phyloP scores from a whole-genome alignment of 345 rosid genomes.

The Pseudoturritis turrita region DNA sequence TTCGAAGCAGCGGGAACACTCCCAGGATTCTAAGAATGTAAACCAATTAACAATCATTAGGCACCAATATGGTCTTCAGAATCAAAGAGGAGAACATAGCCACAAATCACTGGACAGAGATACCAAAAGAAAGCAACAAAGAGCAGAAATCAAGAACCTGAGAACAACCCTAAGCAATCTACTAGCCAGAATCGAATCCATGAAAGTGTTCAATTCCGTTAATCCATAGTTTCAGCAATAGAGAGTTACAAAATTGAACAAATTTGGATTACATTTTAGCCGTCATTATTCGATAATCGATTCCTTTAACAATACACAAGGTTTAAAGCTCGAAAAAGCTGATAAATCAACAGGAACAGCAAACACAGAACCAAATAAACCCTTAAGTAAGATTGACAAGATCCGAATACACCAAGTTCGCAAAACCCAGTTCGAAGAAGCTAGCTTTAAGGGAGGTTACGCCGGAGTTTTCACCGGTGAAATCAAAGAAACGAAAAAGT shows the following conservation, averaged over 20 bases:
- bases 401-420: neutral
- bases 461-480: neutral
- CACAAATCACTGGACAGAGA: neutral
- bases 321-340: neutral
- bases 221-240: neutral
- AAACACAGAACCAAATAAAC: slow-evolving; percentile 2
- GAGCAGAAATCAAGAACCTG: neutral
- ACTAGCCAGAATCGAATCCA: neutral
- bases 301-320: neutral
- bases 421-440: neutral
- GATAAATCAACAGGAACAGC: neutral
- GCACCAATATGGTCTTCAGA: neutral
- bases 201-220: neutral
- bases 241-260: neutral
- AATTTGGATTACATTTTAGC: slow-evolving; percentile 2
- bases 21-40: slow-evolving; percentile 48
- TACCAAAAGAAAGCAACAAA: neutral
- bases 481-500: neutral
- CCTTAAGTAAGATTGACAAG: neutral
- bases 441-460: neutral
- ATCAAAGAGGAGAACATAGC: neutral
- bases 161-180: neutral
- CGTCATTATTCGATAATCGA: neutral
- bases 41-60: neutral
- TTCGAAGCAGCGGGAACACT: slow-evolving; percentile 64